Conservation (phyloP, 148 eudicot genomes). For the Rheum nobile region DNA sequence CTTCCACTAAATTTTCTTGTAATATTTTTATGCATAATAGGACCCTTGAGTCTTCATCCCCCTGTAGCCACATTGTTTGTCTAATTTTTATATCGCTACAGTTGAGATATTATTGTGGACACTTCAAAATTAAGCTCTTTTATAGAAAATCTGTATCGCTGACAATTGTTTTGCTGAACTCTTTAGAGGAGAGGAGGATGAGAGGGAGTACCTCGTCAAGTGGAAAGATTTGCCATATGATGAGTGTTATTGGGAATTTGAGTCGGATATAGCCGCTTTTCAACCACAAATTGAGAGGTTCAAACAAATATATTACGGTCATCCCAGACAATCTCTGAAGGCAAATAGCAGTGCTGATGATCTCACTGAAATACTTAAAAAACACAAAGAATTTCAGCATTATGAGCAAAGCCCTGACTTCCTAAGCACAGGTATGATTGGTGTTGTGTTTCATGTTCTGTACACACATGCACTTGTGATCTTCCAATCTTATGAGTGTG, state of each 20-base stretch:
- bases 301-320: constrained; percentile 44
- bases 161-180: background rate
- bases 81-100: background rate
- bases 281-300: constrained; percentile 69
- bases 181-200: constrained; percentile 58
- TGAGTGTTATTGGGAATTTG: constrained; percentile 91
- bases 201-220: constrained; percentile 85
- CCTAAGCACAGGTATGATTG: constrained; percentile 55
- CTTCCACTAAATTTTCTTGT: no score
- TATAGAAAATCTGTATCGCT: background rate
- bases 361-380: constrained; percentile 39
- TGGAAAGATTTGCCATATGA: constrained; percentile 86
- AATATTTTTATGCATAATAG: no score
- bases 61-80: background rate
- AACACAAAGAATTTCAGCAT: constrained; percentile 75
- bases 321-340: constrained; percentile 36
- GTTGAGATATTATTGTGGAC: background rate
- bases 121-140: background rate
- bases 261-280: constrained; percentile 75
- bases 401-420: constrained; percentile 80
- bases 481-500: background rate
- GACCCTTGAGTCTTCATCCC: no score
- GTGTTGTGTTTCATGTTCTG: background rate
- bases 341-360: constrained; percentile 39
- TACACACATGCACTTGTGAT: background rate